A percentile compares a stretch with the other conserved stretches of the same genome.
Evolutionary conservation across 768 basidiomycete genomes (phyloP).

Genomic region (Suillus discolor): DNA sequence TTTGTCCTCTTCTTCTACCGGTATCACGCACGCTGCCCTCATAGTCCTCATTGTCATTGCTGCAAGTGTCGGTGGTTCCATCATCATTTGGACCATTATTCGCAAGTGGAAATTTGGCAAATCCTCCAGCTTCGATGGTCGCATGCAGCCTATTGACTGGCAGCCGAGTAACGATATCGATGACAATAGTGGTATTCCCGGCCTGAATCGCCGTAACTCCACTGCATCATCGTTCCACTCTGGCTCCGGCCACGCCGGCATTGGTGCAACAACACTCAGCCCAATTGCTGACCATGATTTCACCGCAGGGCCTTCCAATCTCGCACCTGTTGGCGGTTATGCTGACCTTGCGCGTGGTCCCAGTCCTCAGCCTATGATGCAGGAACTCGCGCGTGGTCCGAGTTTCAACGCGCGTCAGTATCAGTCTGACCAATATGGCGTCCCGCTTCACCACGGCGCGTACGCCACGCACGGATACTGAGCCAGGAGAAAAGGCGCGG

Average conservation of each 20-base stretch:
- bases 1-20: conserved; percentile 30
- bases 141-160: conserved; percentile 89
- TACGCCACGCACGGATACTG: conserved; percentile 26
- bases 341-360: conserved; percentile 80
- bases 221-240: conserved; percentile 75
- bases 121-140: conserved; percentile 78
- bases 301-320: conserved; percentile 57
- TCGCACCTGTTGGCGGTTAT: conserved; percentile 77
- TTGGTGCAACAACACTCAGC: conserved; percentile 33
- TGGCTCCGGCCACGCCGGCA: conserved; percentile 32
- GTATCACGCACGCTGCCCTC: conserved; percentile 45
- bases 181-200: conserved; percentile 45
- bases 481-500: background rate
- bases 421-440: conserved; percentile 54
- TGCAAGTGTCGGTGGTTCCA: conserved; percentile 64
- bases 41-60: conserved; percentile 74
- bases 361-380: conserved; percentile 63
- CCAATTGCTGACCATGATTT: conserved; percentile 77
- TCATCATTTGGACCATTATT: conserved; percentile 86
- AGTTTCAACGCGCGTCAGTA: conserved; percentile 47
- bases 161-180: conserved; percentile 58
- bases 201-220: conserved; percentile 53
- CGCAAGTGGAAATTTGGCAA: conserved; percentile 91
- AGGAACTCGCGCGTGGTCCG: conserved; percentile 39
- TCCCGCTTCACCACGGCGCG: conserved; percentile 61